These are phyloP conservation scores for Lentinus polychrous DNA, from an alignment of 1,284 basidiomycete genomes.

Conservation along the genomic window DNA sequence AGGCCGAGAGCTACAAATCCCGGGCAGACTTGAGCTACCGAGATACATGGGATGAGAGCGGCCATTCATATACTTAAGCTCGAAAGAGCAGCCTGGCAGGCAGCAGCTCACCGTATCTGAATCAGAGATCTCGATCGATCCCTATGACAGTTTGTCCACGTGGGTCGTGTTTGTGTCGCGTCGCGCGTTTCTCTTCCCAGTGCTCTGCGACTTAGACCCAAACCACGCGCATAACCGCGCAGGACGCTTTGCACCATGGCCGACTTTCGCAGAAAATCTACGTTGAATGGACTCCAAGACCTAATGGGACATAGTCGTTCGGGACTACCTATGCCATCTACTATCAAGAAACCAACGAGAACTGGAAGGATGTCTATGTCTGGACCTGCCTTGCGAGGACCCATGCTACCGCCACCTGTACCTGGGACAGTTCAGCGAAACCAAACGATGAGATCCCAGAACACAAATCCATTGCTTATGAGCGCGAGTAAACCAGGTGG, in stretches of 20 bases:
- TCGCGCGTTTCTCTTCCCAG: no score
- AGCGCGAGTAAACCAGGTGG: conserved; percentile 62
- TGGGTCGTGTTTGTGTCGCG: no score
- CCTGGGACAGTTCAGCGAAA: conserved; percentile 52
- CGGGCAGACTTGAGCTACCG: no score
- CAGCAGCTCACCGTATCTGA: no score
- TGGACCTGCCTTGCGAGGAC: conserved; percentile 54
- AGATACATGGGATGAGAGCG: no score
- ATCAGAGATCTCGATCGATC: no score
- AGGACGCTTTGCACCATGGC: conserved; percentile 25
- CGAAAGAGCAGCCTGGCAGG: no score
- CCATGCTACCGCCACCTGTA: conserved; percentile 35
- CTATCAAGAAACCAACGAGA: conserved; percentile 52
- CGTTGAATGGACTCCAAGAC: conserved; percentile 48
- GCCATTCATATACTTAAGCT: no score
- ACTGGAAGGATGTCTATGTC: conserved; percentile 62
- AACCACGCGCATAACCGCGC: conserved; percentile 6
- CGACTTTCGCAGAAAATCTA: conserved; percentile 50
- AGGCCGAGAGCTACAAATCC: no score
- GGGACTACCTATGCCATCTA: conserved; percentile 43
- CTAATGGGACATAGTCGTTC: conserved; percentile 42
- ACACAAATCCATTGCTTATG: conserved; percentile 56
- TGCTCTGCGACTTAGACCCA: background rate
- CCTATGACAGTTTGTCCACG: no score
- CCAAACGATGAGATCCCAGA: conserved; percentile 61